phyloP scores from a whole-genome alignment of 805 yeast species.

The Lachancea quebecensis region DNA sequence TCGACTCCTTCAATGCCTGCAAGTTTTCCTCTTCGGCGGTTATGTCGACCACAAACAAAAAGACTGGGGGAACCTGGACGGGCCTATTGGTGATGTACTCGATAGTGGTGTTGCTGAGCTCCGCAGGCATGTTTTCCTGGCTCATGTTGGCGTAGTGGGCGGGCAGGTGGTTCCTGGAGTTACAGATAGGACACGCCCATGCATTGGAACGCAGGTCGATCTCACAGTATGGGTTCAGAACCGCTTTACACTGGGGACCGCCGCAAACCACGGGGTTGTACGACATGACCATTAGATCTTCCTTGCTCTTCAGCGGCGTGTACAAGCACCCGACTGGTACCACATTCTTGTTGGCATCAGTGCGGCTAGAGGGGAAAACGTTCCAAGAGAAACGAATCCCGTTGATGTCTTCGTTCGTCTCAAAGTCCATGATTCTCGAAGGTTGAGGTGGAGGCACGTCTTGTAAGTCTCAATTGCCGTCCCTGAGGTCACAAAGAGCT shows the following conservation, averaged over 20 bases:
- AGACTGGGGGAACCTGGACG: slow-evolving; percentile 77
- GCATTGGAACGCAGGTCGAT: slow-evolving; percentile 66
- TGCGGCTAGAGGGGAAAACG: slow-evolving; percentile 80
- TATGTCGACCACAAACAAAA: slow-evolving; percentile 77
- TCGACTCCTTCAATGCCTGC: slow-evolving; percentile 72
- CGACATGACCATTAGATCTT: slow-evolving; percentile 67
- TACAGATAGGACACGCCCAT: slow-evolving; percentile 87
- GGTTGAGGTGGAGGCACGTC: neutral
- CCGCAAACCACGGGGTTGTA: slow-evolving; percentile 85
- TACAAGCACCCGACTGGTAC: slow-evolving; percentile 92
- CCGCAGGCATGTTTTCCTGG: slow-evolving; percentile 73
- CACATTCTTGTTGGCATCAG: slow-evolving; percentile 84
- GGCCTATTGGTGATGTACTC: slow-evolving; percentile 82
- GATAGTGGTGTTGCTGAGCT: slow-evolving; percentile 67
- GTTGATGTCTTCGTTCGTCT: slow-evolving; percentile 60
- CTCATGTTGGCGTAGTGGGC: slow-evolving; percentile 71
- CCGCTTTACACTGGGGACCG: slow-evolving; percentile 68
- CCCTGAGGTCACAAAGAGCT: neutral
- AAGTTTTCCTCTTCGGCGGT: slow-evolving; percentile 87
- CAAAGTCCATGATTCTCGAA: slow-evolving; percentile 36
- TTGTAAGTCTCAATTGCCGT: neutral
- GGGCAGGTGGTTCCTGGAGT: slow-evolving; percentile 71
- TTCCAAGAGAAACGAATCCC: slow-evolving; percentile 78
- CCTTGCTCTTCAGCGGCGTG: slow-evolving; percentile 83
- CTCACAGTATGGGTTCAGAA: slow-evolving; percentile 80